Evolutionary conservation across 495 filamentous ascomycete species (phyloP).

Genomic region (Aspergillus sparsus): DNA sequence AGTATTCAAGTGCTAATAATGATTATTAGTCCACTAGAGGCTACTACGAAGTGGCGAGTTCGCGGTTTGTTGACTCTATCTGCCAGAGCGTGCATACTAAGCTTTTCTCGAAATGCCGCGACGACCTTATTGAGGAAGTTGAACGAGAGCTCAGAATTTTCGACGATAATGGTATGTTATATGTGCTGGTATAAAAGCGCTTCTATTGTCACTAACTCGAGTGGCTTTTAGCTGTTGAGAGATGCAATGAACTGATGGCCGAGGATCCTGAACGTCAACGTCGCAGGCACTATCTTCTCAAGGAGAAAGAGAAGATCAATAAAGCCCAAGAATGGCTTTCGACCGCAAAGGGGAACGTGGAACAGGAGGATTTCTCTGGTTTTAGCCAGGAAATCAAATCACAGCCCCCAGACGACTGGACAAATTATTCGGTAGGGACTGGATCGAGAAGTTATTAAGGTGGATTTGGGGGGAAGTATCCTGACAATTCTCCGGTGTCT

Average conservation of each 20-base stretch:
- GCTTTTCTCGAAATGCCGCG: constrained; percentile 46
- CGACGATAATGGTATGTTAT: constrained; percentile 40
- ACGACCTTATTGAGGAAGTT: constrained; percentile 38
- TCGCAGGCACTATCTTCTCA: constrained; percentile 38
- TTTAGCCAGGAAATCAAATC: constrained; percentile 15
- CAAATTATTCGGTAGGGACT: neutral
- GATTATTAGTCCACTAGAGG: constrained; percentile 40
- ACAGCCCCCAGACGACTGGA: constrained; percentile 17
- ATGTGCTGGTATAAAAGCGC: too few relatives aligned
- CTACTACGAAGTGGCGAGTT: constrained; percentile 57
- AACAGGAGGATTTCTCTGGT: constrained; percentile 6
- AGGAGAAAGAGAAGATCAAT: constrained; percentile 45
- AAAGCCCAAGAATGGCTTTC: constrained; percentile 48
- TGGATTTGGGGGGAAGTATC: neutral
- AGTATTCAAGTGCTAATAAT: neutral
- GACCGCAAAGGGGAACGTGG: constrained; percentile 21
- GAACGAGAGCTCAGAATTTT: constrained; percentile 35
- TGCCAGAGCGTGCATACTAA: constrained; percentile 49
- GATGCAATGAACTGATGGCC: constrained; percentile 49
- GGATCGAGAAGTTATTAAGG: neutral
- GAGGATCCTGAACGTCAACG: constrained; percentile 50
- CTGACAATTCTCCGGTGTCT: neutral
- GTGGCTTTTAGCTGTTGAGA: constrained; percentile 30
- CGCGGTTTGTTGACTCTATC: constrained; percentile 50
- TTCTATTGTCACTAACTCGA: neutral